Evolutionary conservation across 306 rosid species (phyloP), one percentile per base, ranked within the genome.

Genomic region (Arachis stenosperma): DNA sequence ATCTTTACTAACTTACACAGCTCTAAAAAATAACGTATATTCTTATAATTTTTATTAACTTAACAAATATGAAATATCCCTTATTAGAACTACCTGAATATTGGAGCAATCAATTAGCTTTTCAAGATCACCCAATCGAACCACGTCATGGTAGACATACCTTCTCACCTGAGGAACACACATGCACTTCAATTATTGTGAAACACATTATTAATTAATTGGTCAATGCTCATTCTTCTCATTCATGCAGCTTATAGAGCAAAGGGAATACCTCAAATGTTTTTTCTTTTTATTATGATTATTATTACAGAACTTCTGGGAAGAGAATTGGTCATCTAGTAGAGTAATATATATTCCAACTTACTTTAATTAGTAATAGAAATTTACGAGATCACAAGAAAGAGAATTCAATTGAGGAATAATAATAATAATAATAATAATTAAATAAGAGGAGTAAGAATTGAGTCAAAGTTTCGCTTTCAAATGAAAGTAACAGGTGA

Each of bases 121-220:
- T 51, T 93, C 97, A 43, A 93, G 87, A 79, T 93, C 98, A 37
- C 84, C 88, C 86, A 90, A 88, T 74, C 98, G 84, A 79, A 93
- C 87, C 33, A 93, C 98, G 43, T 93, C 90, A 70, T 93, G 98
- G 83, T 93, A 93, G 74, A 93, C 98, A 76, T 93, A 93, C 67
- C 98, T 87, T 74, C 98, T 79, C 84, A 93, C 93, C 98, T 93
- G 91, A 65, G 51, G 43, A 55, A 64, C 62, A 41, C 4, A 39
- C 41, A 61, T 7, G 15, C 61, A 41, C 50, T 22, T 22, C 27
- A 22, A 22, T 22, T 22, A 22, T 22, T 22, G 27, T 22, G 27
- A 22, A 22, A 22, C 27, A 22, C 27, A 22, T 22, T 22, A 22
- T 22, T 22, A 22, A 22, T 22, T 22, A 22, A 22, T 22, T 22